A percentile compares a stretch with the other conserved stretches of the same genome.
Evolutionary conservation across 2,329 filamentous ascomycete genomes (phyloP).

Genomic region (Delphinella strobiligena): DNA sequence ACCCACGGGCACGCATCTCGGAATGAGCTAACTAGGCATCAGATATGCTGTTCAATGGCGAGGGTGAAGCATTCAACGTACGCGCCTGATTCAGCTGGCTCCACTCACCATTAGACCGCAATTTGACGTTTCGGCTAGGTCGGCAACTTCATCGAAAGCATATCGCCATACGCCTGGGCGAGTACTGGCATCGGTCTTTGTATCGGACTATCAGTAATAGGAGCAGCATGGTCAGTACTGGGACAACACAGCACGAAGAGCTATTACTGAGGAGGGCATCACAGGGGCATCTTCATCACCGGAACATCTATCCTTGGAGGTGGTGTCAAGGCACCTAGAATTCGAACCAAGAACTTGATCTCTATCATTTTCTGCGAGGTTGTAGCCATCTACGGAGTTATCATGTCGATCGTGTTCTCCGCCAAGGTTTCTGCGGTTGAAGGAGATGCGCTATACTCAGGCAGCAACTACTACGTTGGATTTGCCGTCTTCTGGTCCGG

Average conservation of each 20-base stretch:
- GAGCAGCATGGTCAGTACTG: conserved; percentile 75
- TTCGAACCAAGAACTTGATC: conserved; percentile 98
- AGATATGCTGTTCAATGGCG: conserved; percentile 99
- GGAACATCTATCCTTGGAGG: conserved; percentile 95
- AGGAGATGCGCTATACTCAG: conserved; percentile 55
- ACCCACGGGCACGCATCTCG: neutral
- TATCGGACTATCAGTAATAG: conserved; percentile 91
- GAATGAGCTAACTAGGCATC: conserved; percentile 17
- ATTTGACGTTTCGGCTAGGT: conserved; percentile 40
- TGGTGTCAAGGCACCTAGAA: conserved; percentile 90
- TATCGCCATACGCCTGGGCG: conserved; percentile 93
- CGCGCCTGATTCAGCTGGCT: conserved; percentile 16
- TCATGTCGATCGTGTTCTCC: conserved; percentile 98
- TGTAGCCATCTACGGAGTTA: conserved; percentile 98
- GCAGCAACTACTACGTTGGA: conserved; percentile 81
- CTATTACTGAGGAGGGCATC: conserved; percentile 5
- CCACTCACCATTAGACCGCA: too few species aligned
- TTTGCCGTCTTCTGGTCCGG: conserved; percentile 95
- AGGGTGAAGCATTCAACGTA: conserved; percentile 93
- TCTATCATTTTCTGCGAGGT: conserved; percentile 99
- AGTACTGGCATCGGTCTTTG: conserved; percentile 82
- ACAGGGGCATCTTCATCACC: conserved; percentile 96
- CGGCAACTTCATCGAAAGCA: conserved; percentile 83
- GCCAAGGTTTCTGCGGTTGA: conserved; percentile 63
- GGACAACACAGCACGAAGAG: neutral